Evolutionary conservation across 2,329 filamentous ascomycete species (phyloP).

Genomic region (Fusarium mexicanum): DNA sequence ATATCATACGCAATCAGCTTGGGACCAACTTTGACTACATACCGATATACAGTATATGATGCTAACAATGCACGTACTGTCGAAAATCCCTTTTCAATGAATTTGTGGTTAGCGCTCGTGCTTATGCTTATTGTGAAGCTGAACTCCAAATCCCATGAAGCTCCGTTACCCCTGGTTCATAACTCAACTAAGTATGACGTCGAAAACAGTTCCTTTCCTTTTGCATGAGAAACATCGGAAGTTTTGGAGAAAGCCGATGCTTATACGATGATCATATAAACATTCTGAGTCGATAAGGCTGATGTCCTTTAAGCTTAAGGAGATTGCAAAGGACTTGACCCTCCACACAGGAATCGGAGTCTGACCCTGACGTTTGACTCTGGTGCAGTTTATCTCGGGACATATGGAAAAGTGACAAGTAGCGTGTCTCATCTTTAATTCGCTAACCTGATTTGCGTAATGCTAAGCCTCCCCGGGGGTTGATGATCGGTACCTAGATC

Average conservation of each 20-base stretch:
- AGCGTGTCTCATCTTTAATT: conserved; percentile 30
- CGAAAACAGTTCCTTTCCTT: neutral
- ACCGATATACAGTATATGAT: neutral
- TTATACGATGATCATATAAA: neutral
- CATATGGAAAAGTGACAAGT: conserved; percentile 27
- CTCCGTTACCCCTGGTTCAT: neutral
- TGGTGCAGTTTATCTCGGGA: neutral
- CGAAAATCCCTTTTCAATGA: too few relatives aligned
- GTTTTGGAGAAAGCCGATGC: neutral
- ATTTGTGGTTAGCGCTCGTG: neutral
- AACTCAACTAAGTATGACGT: conserved; percentile 9
- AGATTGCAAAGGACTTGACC: conserved; percentile 11
- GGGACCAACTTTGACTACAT: neutral
- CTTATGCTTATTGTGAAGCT: neutral
- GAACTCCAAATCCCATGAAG: neutral
- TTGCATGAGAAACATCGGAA: neutral
- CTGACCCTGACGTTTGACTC: conserved; percentile 5
- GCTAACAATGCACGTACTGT: neutral
- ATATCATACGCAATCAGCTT: neutral
- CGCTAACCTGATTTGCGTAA: conserved; percentile 23
- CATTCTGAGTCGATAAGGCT: conserved; percentile 16
- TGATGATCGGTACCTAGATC: conserved; percentile 16
- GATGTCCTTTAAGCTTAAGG: conserved; percentile 6
- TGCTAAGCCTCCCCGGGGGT: conserved; percentile 16
- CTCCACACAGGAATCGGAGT: conserved; percentile 4